Conservation (phyloP, 805 yeast species). For the Myxozyma lipomycoides region DNA sequence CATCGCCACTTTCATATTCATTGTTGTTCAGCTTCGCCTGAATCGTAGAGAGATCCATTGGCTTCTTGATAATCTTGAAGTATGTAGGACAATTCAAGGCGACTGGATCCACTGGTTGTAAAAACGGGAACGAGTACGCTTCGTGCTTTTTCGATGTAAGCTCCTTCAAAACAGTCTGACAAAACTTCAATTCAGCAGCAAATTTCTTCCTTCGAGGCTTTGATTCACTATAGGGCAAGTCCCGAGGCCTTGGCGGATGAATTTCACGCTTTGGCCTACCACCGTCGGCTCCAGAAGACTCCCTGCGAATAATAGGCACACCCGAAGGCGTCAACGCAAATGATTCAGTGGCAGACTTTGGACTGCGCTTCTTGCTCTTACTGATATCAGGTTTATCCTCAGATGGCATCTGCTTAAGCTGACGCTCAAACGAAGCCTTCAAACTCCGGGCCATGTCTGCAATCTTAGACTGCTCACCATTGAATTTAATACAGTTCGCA, state of each 20-base stretch:
- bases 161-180: conserved; percentile 78
- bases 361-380: conserved; percentile 30
- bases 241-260: conserved; percentile 94
- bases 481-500: conserved; percentile 72
- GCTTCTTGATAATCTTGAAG: conserved; percentile 77
- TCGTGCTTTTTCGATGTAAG: conserved; percentile 78
- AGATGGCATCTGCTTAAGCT: conserved; percentile 87
- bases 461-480: conserved; percentile 78
- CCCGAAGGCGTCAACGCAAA: conserved; percentile 44
- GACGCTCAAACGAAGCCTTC: conserved; percentile 89
- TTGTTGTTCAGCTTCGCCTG: conserved; percentile 76
- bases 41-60: conserved; percentile 92
- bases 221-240: conserved; percentile 77
- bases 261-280: conserved; percentile 92
- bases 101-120: conserved; percentile 92
- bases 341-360: conserved; percentile 28
- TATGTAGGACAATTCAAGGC: conserved; percentile 91
- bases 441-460: conserved; percentile 89
- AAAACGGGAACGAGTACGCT: conserved; percentile 80
- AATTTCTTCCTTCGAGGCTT: conserved; percentile 88
- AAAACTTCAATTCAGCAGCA: conserved; percentile 84
- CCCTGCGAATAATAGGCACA: conserved; percentile 66
- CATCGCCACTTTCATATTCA: conserved; percentile 83
- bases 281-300: conserved; percentile 41
- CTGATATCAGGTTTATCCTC: conserved; percentile 30